Evolutionary conservation across 2,329 filamentous ascomycete species (phyloP), one percentile per base, ranked within the genome.

Genomic region (Exophiala sp.): DNA sequence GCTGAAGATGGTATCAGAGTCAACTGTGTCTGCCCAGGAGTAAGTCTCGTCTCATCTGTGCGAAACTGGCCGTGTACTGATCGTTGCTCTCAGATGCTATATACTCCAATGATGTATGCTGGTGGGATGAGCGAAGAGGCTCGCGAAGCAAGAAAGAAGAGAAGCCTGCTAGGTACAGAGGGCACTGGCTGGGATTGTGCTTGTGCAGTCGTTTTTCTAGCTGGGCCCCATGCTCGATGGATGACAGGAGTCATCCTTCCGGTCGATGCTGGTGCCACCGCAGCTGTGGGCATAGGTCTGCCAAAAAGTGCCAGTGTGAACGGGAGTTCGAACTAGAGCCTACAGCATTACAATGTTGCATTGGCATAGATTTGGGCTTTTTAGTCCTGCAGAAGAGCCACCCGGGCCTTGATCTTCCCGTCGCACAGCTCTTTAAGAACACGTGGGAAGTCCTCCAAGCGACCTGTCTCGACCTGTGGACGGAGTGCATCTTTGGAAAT

Each of bases 21-120:
- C 1, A 81, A 82, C 55, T 81, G 78, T 60, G 77, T 81, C 7
- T 80, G 77, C 62, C 78, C 78, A 1, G 77, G 76, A 5, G 72
- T 81, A 77, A 44, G 50, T 53, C 21, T 32, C 18, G 5, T 32
- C 32, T 14, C 9, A 41, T 1, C 10, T 16, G 6, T 20, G 9
- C 12, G 8, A n/a, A 9, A 11, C 20, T 10, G 21, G 20, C 11
- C 5, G 12, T 42, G 8, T 21, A 8, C 18, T 20, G 7, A 8
- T 4, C 4, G 16, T 21, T 16, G 12, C 8, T 42, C 5, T 9
- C 4, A 42, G 65, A 29, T 29, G 24, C 24, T 80, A 2, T 80
- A 79, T 56, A 81, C 77, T 1, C 77, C 78, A 0, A 59, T 59
- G 56, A 78, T 81, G 76, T 78, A 79, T 74, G 79, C 77, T 55